phyloP scores from a whole-genome alignment of 495 filamentous ascomycete genomes.

The Corynascus novoguineensis region DNA sequence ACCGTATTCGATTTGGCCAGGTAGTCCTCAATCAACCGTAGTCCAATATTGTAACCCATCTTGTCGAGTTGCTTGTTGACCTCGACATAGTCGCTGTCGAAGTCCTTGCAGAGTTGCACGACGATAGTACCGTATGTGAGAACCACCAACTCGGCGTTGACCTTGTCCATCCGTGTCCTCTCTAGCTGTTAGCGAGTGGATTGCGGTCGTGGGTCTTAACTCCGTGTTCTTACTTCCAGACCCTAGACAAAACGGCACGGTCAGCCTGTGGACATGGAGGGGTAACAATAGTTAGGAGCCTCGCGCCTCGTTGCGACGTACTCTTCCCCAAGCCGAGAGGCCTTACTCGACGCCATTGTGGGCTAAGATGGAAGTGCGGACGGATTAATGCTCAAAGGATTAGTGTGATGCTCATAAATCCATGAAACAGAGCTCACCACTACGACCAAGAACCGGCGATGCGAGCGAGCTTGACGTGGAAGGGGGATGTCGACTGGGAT shows the following conservation, averaged over 20 bases:
- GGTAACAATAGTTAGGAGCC: too few relatives aligned
- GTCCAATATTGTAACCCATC: constrained; percentile 98
- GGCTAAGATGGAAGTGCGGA: background rate
- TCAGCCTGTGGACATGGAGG: background rate
- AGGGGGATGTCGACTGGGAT: background rate
- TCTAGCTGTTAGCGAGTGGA: constrained; percentile 8
- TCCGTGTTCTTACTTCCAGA: constrained; percentile 82
- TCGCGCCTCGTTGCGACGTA: constrained; percentile 58
- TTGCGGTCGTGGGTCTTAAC: background rate
- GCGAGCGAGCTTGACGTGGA: too few relatives aligned
- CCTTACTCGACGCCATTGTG: constrained; percentile 78
- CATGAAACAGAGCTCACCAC: background rate
- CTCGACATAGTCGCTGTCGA: constrained; percentile 83
- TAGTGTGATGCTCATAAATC: background rate
- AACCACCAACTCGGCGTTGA: constrained; percentile 90
- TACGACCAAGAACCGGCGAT: background rate
- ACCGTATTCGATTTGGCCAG: constrained; percentile 88
- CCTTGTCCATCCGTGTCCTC: constrained; percentile 63
- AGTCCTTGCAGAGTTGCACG: constrained; percentile 92
- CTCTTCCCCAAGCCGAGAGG: constrained; percentile 94
- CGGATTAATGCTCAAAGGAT: too few relatives aligned
- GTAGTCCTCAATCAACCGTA: constrained; percentile 95
- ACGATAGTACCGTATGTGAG: constrained; percentile 98
- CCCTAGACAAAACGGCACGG: constrained; percentile 46
- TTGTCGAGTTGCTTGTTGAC: constrained; percentile 96